Evolutionary conservation across 805 yeast species (phyloP).

Genomic region (Myxozyma mucilagina): DNA sequence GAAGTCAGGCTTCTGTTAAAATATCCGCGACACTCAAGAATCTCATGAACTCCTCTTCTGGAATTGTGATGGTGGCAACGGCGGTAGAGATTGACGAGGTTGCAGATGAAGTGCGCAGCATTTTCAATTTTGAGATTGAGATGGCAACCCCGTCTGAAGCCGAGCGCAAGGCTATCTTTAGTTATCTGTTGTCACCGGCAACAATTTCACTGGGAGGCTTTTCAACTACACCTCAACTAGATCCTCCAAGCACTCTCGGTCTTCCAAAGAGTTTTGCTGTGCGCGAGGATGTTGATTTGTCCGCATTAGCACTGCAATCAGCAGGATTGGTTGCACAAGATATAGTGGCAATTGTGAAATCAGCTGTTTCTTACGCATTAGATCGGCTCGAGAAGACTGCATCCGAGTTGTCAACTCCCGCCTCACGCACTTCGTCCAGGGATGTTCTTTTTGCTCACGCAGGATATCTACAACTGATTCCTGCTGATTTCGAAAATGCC

Average conservation of each 20-base stretch:
- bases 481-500: slow-evolving; percentile 66
- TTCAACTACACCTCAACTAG: not conserved
- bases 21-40: slow-evolving; percentile 59
- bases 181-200: slow-evolving; percentile 44
- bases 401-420: slow-evolving; percentile 13
- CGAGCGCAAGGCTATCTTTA: slow-evolving; percentile 68
- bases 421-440: slow-evolving; percentile 25
- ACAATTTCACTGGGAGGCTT: not conserved
- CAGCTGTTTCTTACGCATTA: slow-evolving; percentile 60
- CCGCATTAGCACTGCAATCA: slow-evolving; percentile 72
- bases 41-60: slow-evolving; percentile 45
- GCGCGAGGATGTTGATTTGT: slow-evolving; percentile 55
- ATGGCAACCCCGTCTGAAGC: slow-evolving; percentile 75
- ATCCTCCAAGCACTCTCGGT: not conserved
- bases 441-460: slow-evolving; percentile 52
- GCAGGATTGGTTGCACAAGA: slow-evolving; percentile 93
- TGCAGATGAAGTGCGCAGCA: slow-evolving; percentile 63
- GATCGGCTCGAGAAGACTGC: slow-evolving; percentile 46
- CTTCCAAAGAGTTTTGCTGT: slow-evolving; percentile 36
- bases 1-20: slow-evolving; percentile 44
- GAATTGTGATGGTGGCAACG: slow-evolving; percentile 63
- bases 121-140: slow-evolving; percentile 73
- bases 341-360: slow-evolving; percentile 64
- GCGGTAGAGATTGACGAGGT: slow-evolving; percentile 66
- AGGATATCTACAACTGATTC: slow-evolving; percentile 54